Conservation (phyloP, 73 alveolate genomes). For the Durusdinium trenchii region DNA sequence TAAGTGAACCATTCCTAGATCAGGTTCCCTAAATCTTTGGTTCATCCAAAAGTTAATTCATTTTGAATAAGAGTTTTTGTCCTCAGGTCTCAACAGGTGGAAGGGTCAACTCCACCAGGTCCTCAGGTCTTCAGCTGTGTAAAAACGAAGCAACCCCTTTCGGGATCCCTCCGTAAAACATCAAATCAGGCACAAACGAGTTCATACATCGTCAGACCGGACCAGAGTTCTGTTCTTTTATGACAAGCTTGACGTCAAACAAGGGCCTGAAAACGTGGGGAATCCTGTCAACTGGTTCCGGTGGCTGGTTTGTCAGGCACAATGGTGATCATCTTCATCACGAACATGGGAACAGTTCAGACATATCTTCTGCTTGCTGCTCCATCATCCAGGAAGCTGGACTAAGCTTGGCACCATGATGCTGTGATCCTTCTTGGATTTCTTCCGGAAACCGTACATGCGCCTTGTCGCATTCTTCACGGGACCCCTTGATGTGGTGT, state of each 20-base stretch:
- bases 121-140: too few species aligned
- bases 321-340: too few species aligned
- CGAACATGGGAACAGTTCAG: neutral
- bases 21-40: neutral
- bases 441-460: conserved; percentile 91
- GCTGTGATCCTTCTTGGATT: conserved; percentile 78
- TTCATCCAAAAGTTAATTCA: neutral
- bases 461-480: conserved; percentile 37
- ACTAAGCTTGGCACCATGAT: conserved; percentile 21
- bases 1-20: neutral
- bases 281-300: too few species aligned
- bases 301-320: too few species aligned
- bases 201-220: neutral
- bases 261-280: too few species aligned
- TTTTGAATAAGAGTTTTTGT: neutral
- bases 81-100: conserved; percentile 56
- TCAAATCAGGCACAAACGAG: too few species aligned
- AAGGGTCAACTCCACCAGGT: conserved; percentile 69
- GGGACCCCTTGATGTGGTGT: neutral
- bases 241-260: too few species aligned
- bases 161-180: too few species aligned
- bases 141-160: too few species aligned
- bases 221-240: neutral
- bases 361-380: too few species aligned
- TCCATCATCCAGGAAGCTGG: neutral